Base-by-base conservation (phyloP, 1,284 basidiomycete species). In the Trametes sp. region DNA sequence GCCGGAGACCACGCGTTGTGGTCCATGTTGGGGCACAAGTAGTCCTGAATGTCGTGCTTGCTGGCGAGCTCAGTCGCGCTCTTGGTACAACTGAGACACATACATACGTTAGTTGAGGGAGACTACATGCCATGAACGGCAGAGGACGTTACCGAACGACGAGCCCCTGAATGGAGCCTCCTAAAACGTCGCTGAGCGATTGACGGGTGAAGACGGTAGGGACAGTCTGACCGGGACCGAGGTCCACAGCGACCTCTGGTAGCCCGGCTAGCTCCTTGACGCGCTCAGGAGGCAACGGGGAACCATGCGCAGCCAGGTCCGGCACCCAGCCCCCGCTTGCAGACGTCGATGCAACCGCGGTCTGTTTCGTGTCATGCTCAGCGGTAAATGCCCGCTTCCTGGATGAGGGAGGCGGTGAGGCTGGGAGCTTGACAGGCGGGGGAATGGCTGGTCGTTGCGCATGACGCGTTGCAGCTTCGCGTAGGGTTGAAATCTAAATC, bases 1-100 rank as follows among this genome's bases (percentile, higher is more conserved):
- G 63, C 57, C 13, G 70, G 70, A 8, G 57, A 64, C 70, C 70
- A 72, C 9, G 67, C 63, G 35, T 70, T 72, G 45, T 72, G 70
- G 16, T 70, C 66, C 65, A 72, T 66, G 54, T 69, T 70, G 3
- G 70, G 69, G 33, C 70, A 70, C 7, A 72, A 51, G 26, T 66
- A 72, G 31, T 62, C 63, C 13, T 54, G 49, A 23, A 72, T 67
- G 21, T 54, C 55, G 28, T 57, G 57, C 11, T 61, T 62, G 4
- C 61, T 56, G 23, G 70, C 69, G 8, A 71, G 63, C 13, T 54
- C 51, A 4, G 55, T 66, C 1, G 67, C 68, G 28, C 64, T 70
- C 13, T 64, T 45, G 2, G 65, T 69, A 14, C 65, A 56, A 4
- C 65, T 71, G 38, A 1, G 16, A 0, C 2, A 36, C 23, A 19